Percentiles rank a stretch among this genome's conserved stretches.
phyloP scores from a whole-genome alignment of 306 rosid species.

The Alnus glutinosa region DNA sequence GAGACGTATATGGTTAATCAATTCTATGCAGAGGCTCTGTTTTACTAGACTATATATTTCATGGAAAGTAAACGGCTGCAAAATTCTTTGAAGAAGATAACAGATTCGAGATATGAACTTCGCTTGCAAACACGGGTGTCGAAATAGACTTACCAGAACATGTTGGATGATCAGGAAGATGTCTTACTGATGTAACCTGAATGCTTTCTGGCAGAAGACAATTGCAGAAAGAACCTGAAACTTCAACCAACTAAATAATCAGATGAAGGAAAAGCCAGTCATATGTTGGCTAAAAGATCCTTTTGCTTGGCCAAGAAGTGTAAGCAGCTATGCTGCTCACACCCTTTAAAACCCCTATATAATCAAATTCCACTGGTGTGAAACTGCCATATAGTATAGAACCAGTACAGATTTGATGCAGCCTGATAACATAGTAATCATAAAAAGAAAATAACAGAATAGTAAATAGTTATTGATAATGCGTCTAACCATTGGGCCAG shows the following conservation, averaged over 20 bases:
- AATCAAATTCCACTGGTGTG: conserved; percentile 18
- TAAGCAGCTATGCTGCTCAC: conserved; percentile 14
- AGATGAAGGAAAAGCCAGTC: conserved; percentile 39
- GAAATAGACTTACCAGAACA: conserved; percentile 58
- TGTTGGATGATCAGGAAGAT: conserved; percentile 70
- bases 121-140: background rate
- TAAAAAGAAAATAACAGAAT: background rate
- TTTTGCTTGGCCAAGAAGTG: background rate
- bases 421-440: background rate
- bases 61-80: conserved; percentile 18
- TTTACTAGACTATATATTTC: conserved; percentile 10
- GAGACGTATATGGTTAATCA: background rate
- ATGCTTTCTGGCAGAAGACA: conserved; percentile 93
- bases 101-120: conserved; percentile 10
- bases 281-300: background rate
- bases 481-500: background rate
- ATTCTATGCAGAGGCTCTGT: background rate
- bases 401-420: conserved; percentile 4
- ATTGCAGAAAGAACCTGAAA: conserved; percentile 92
- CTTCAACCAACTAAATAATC: conserved; percentile 35
- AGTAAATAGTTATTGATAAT: background rate
- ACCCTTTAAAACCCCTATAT: conserved; percentile 6
- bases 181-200: conserved; percentile 75
- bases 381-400: conserved; percentile 14
- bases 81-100: conserved; percentile 10